These are phyloP conservation scores for Colletotrichum aenigma DNA, from an alignment of 2,329 filamentous ascomycete genomes.

Conservation along the genomic window DNA sequence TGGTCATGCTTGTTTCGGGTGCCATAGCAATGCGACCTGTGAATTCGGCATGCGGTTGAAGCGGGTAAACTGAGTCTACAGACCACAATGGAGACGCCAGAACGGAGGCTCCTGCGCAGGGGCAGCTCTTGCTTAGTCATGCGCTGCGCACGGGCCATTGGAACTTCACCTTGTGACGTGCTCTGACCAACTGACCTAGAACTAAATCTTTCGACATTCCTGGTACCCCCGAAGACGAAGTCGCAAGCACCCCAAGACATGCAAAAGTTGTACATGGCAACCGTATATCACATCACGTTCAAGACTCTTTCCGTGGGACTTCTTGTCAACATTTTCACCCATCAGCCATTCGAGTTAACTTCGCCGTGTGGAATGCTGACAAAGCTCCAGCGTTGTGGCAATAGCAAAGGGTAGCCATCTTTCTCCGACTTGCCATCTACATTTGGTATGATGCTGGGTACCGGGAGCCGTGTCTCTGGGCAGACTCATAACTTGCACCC, in stretches of 20 bases:
- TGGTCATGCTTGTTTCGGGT: not conserved
- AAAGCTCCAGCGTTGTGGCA: not conserved
- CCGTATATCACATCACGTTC: not conserved
- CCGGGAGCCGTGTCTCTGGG: no score
- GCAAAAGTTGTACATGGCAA: not conserved
- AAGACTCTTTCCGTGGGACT: accelerated
- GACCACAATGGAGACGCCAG: not conserved
- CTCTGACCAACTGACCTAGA: not conserved
- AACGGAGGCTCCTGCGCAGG: not conserved
- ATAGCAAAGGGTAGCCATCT: no score
- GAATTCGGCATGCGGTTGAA: not conserved
- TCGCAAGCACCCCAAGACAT: not conserved
- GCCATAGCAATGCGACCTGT: not conserved
- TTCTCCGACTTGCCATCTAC: no score
- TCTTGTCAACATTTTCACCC: accelerated
- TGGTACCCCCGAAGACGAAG: no score
- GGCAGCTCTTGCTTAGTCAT: not conserved
- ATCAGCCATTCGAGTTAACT: not conserved
- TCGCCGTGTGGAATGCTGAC: accelerated
- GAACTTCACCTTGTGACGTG: not conserved
- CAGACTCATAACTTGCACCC: no score
- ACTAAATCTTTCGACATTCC: no score
- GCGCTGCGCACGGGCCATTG: not conserved
- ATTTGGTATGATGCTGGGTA: no score
- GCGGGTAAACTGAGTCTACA: not conserved